phyloP scores from a whole-genome alignment of 73 alveolate species.

The Strombidium stylifer region DNA sequence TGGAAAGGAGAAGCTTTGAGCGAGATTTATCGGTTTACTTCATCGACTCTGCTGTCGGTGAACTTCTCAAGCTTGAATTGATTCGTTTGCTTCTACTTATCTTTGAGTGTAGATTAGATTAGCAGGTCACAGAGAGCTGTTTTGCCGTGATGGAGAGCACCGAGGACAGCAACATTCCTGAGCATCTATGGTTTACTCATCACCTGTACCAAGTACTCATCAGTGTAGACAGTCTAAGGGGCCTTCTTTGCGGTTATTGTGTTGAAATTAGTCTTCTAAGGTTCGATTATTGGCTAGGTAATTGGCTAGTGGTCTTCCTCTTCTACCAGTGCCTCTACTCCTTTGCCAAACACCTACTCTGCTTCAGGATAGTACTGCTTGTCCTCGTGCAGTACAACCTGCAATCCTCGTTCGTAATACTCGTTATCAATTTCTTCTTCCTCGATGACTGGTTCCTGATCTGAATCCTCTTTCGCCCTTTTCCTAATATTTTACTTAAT shows the following conservation, averaged over 20 bases:
- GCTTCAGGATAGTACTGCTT: slow-evolving; percentile 96
- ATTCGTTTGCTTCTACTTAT: slow-evolving; percentile 80
- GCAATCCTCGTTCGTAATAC: slow-evolving; percentile 46
- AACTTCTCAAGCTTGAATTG: slow-evolving; percentile 76
- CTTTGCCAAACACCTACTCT: slow-evolving; percentile 92
- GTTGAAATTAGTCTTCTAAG: slow-evolving; percentile 89
- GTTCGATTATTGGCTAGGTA: slow-evolving; percentile 98
- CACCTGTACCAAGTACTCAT: slow-evolving; percentile 91
- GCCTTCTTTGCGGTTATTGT: slow-evolving; percentile 81
- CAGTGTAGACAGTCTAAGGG: slow-evolving; percentile 90
- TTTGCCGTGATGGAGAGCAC: slow-evolving; percentile 99
- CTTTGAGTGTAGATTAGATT: slow-evolving; percentile 89
- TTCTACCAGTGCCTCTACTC: slow-evolving; percentile 95
- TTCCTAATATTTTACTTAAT: slow-evolving; percentile 11
- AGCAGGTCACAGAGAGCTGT: slow-evolving; percentile 97
- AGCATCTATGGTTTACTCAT: slow-evolving; percentile 92
- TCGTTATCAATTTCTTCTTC: slow-evolving; percentile 49
- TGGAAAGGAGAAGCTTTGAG: slow-evolving; percentile 96
- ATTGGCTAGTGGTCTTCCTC: slow-evolving; percentile 99
- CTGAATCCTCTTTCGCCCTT: slow-evolving; percentile 25
- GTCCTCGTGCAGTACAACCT: slow-evolving; percentile 97
- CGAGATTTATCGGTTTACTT: slow-evolving; percentile 91
- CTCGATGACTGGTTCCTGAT: slow-evolving; percentile 38
- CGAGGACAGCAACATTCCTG: slow-evolving; percentile 96
- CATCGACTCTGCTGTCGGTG: slow-evolving; percentile 98